phyloP scores from a whole-genome alignment of 192 early-diverging fungal species.

The Paraglomus occultum region DNA sequence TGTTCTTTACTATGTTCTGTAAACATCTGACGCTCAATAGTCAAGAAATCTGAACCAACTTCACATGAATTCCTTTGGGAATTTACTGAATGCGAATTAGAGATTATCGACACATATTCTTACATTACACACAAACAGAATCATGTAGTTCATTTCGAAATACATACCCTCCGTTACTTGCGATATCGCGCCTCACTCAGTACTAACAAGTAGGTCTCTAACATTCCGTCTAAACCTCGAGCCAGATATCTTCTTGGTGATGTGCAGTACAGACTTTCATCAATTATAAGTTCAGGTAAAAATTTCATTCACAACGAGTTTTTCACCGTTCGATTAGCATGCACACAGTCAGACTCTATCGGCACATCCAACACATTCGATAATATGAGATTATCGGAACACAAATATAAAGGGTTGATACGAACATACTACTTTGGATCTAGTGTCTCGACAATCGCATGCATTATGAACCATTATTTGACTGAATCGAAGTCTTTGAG shows the following conservation, averaged over 20 bases:
- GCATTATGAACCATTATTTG: slow-evolving; percentile 99
- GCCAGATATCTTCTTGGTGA: slow-evolving; percentile 95
- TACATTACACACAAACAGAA: slow-evolving; percentile 28
- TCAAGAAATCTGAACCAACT: slow-evolving; percentile 30
- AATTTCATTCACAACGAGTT: slow-evolving; percentile 86
- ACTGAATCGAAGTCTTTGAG: slow-evolving; percentile 87
- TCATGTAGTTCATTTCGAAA: slow-evolving; percentile 50
- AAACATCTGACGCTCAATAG: slow-evolving; percentile 38
- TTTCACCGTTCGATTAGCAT: slow-evolving; percentile 88
- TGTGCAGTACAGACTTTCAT: slow-evolving; percentile 76
- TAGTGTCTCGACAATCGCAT: slow-evolving; percentile 98
- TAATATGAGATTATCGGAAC: slow-evolving; percentile 58
- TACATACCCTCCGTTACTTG: slow-evolving; percentile 63
- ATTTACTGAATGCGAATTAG: background rate
- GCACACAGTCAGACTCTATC: slow-evolving; percentile 97
- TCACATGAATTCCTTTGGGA: slow-evolving; percentile 13
- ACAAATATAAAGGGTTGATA: slow-evolving; percentile 13
- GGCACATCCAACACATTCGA: slow-evolving; percentile 99
- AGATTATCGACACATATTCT: slow-evolving; percentile 35
- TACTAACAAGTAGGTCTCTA: slow-evolving; percentile 71
- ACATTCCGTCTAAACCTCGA: slow-evolving; percentile 90
- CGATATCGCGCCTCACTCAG: slow-evolving; percentile 53
- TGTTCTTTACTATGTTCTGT: slow-evolving; percentile 38
- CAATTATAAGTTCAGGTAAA: slow-evolving; percentile 77
- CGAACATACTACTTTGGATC: slow-evolving; percentile 83